These are phyloP conservation scores for Alternaria metachromatica DNA, from an alignment of 2,329 filamentous ascomycete species.

Conservation along the genomic window DNA sequence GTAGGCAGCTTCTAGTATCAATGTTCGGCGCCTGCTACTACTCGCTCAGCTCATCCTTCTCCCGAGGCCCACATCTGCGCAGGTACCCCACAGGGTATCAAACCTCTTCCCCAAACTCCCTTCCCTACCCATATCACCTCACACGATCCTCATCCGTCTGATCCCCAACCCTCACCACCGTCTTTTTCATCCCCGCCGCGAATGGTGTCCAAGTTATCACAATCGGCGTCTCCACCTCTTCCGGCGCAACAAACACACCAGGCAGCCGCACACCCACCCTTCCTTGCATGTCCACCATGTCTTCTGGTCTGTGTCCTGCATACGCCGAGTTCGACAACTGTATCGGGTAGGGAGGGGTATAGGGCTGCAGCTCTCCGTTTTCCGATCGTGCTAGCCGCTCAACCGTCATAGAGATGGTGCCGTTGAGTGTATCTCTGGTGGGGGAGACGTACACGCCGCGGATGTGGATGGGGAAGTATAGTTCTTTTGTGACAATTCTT, in stretches of 20 bases:
- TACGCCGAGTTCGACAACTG: rapidly evolving
- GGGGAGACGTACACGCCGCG: not conserved
- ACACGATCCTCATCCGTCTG: not conserved
- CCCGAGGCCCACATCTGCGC: not conserved
- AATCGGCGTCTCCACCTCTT: not conserved
- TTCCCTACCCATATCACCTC: not conserved
- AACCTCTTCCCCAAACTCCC: not conserved
- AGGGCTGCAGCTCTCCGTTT: not conserved
- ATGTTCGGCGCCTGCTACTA: not conserved
- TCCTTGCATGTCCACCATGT: not conserved
- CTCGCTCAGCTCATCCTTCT: not conserved
- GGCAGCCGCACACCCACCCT: not conserved
- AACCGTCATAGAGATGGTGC: not conserved
- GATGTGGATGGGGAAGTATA: not conserved
- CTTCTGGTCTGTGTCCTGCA: not conserved
- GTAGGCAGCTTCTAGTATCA: not conserved
- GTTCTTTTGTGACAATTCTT: not conserved
- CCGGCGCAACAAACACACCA: not conserved
- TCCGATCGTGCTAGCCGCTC: not conserved
- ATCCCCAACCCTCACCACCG: not conserved
- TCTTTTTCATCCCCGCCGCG: not conserved
- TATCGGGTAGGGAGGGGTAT: not conserved
- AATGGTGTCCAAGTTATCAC: not conserved
- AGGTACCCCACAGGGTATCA: not conserved
- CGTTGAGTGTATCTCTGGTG: not conserved